Percentiles rank a stretch among this genome's conserved stretches.
Evolutionary conservation across 371 early-diverging fungal genomes (phyloP).

Genomic region (Gilbertella persicaria): DNA sequence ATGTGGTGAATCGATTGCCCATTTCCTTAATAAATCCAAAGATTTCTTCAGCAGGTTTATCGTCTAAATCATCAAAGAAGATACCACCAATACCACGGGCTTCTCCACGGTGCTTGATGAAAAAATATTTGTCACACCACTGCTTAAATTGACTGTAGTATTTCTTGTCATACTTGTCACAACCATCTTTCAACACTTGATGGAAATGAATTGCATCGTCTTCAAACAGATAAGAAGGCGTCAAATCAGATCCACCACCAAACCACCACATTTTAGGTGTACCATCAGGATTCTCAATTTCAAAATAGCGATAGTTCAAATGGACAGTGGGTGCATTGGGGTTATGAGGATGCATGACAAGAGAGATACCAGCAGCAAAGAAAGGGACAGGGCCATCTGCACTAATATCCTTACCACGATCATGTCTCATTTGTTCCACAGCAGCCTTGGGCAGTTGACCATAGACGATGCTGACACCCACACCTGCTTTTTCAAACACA

Average conservation of each 20-base stretch:
- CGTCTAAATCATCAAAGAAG: constrained; percentile 84
- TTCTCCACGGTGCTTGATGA: constrained; percentile 73
- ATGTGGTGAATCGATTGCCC: constrained; percentile 68
- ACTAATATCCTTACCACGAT: constrained; percentile 50
- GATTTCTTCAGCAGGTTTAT: constrained; percentile 60
- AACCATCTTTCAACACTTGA: constrained; percentile 71
- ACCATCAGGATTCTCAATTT: constrained; percentile 64
- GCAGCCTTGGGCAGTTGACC: constrained; percentile 76
- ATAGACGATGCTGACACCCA: constrained; percentile 76
- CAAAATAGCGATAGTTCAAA: constrained; percentile 95
- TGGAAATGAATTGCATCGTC: constrained; percentile 86
- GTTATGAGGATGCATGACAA: constrained; percentile 93
- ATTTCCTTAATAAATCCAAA: constrained; percentile 71
- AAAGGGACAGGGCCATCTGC: constrained; percentile 60
- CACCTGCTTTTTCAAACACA: constrained; percentile 95
- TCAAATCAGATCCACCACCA: constrained; percentile 84
- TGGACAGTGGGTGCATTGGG: constrained; percentile 94
- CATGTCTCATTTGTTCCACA: constrained; percentile 76
- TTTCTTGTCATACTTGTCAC: constrained; percentile 67
- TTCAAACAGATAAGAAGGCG: constrained; percentile 74
- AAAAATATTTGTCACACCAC: constrained; percentile 86
- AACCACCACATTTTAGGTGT: constrained; percentile 76
- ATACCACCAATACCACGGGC: constrained; percentile 87
- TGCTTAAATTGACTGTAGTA: constrained; percentile 77
- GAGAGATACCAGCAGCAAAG: constrained; percentile 89